Conservation (phyloP, 179 eudicot genomes). For the Sideroxylon spinosum region DNA sequence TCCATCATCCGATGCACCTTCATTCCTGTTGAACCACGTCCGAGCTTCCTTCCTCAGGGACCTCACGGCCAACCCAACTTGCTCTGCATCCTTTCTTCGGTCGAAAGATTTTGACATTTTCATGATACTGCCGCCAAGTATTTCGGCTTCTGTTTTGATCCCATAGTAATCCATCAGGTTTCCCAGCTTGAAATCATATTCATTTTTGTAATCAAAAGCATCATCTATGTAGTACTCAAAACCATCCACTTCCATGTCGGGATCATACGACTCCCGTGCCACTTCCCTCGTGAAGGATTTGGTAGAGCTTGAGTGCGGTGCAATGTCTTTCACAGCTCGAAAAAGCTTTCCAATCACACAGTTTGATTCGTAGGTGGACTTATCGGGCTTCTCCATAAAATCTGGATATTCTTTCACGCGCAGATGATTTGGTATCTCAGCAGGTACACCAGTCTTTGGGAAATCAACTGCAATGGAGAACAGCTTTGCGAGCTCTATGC, state of each 20-base stretch:
- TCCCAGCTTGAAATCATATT: conserved; percentile 72
- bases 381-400: conserved; percentile 90
- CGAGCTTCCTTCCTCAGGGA: conserved; percentile 80
- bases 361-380: conserved; percentile 53
- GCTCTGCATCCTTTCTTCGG: conserved; percentile 67
- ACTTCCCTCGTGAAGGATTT: conserved; percentile 51
- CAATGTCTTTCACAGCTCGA: conserved; percentile 57
- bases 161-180: conserved; percentile 87
- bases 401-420: conserved; percentile 72
- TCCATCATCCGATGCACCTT: conserved; percentile 17
- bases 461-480: conserved; percentile 90
- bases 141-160: conserved; percentile 78
- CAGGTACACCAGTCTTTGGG: conserved; percentile 91
- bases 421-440: conserved; percentile 68
- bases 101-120: conserved; percentile 70
- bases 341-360: conserved; percentile 77
- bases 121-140: conserved; percentile 76
- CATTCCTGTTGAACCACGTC: conserved; percentile 47
- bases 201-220: conserved; percentile 59
- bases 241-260: conserved; percentile 72
- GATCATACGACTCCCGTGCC: conserved; percentile 56
- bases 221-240: conserved; percentile 57
- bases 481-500: conserved; percentile 61
- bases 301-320: conserved; percentile 40
- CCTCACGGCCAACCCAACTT: conserved; percentile 58